Evolutionary conservation across 805 yeast species (phyloP).

Genomic region (Metschnikowia shivogae): DNA sequence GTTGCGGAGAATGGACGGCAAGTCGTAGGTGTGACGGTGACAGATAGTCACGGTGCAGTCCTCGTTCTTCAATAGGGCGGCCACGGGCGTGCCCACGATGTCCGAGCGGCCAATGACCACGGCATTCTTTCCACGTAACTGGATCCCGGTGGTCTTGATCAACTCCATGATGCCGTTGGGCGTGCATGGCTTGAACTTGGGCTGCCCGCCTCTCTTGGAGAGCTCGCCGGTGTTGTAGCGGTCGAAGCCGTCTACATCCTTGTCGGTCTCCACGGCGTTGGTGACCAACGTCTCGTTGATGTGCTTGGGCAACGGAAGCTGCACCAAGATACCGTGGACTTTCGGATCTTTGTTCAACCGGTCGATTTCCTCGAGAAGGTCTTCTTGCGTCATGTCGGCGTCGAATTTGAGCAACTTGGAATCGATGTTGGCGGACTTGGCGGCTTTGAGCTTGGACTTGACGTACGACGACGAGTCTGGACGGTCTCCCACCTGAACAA

Average conservation of each 20-base stretch:
- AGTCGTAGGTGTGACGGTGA: conserved; percentile 67
- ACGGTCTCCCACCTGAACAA: conserved; percentile 85
- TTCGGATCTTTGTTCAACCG: conserved; percentile 66
- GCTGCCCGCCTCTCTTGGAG: conserved; percentile 79
- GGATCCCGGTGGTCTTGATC: conserved; percentile 63
- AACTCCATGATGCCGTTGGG: conserved; percentile 89
- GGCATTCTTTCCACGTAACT: conserved; percentile 73
- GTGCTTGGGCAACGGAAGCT: conserved; percentile 81
- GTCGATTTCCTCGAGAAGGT: conserved; percentile 55
- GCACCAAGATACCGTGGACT: conserved; percentile 85
- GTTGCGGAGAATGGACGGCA: conserved; percentile 49
- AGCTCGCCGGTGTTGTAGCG: conserved; percentile 86
- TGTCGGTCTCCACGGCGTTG: conserved; percentile 70
- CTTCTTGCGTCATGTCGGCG: conserved; percentile 57
- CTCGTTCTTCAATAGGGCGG: conserved; percentile 70
- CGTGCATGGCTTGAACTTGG: conserved; percentile 87
- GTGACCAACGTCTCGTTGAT: conserved; percentile 78
- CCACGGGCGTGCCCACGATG: conserved; percentile 93
- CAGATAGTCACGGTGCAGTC: conserved; percentile 87
- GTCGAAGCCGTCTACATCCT: conserved; percentile 96
- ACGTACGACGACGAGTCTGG: conserved; percentile 93
- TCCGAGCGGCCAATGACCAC: conserved; percentile 95
- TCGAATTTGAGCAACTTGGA: conserved; percentile 65
- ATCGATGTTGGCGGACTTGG: conserved; percentile 71
- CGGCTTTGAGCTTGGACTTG: conserved; percentile 86